Evolutionary conservation across 148 eudicot genomes (phyloP).

Genomic region (Fagopyrum esculentum): DNA sequence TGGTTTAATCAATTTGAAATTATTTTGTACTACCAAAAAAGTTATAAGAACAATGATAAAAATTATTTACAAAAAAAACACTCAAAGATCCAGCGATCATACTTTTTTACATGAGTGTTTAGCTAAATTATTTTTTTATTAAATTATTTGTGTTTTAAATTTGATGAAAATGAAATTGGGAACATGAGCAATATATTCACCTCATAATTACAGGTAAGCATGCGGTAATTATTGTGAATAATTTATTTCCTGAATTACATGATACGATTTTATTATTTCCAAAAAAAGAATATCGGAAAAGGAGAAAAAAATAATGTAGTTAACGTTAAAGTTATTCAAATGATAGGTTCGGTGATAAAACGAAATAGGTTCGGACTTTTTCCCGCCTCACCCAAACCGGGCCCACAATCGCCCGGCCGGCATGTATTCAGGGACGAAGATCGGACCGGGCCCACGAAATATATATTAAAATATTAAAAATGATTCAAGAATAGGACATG

Average conservation of each 20-base stretch:
- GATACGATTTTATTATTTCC: background rate
- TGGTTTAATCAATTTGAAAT: too few species aligned
- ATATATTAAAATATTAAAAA: background rate
- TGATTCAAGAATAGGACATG: constrained; percentile 5
- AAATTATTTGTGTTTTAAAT: too few species aligned
- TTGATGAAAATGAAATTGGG: background rate
- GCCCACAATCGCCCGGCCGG: constrained; percentile 9
- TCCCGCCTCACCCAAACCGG: background rate
- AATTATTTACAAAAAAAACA: too few species aligned
- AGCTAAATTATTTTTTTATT: too few species aligned
- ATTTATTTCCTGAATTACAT: background rate
- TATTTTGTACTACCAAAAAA: too few species aligned
- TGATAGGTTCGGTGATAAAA: constrained; percentile 7
- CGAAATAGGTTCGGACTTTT: background rate
- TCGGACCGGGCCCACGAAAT: background rate
- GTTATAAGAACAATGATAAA: too few species aligned
- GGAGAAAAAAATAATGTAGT: background rate
- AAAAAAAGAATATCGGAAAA: background rate
- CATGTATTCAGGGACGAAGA: background rate
- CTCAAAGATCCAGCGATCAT: too few species aligned
- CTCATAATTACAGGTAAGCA: constrained; percentile 1
- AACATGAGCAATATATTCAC: background rate
- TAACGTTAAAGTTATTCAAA: constrained; percentile 4
- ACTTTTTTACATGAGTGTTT: too few species aligned
- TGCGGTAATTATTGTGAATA: background rate